phyloP scores from a whole-genome alignment of 2,329 filamentous ascomycete species.

The Nemania sp. region DNA sequence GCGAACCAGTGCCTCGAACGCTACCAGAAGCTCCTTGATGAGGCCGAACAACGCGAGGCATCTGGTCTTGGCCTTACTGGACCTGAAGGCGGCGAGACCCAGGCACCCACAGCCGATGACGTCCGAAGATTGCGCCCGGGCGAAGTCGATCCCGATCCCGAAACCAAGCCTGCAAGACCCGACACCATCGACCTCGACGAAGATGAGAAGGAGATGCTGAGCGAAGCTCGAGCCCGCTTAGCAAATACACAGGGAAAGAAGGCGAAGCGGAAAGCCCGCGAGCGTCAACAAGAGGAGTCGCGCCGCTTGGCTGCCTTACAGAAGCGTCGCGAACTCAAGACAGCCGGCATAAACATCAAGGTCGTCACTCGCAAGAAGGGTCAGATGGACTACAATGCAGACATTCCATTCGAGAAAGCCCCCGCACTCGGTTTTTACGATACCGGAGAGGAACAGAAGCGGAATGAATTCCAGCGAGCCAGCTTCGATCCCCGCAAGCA shows the following conservation, averaged over 20 bases:
- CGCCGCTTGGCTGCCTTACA: constrained; percentile 89
- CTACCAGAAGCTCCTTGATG: constrained; percentile 95
- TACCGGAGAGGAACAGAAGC: constrained; percentile 81
- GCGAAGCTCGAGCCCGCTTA: constrained; percentile 93
- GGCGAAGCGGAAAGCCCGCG: constrained; percentile 95
- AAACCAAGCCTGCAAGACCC: constrained; percentile 93
- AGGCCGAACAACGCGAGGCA: constrained; percentile 89
- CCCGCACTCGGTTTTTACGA: constrained; percentile 92
- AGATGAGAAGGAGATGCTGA: constrained; percentile 99
- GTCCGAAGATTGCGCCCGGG: constrained; percentile 89
- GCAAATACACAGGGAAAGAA: constrained; percentile 99
- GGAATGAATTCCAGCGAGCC: constrained; percentile 86
- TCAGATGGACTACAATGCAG: constrained; percentile 99
- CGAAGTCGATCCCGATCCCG: constrained; percentile 96
- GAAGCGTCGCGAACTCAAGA: constrained; percentile 96
- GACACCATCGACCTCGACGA: constrained; percentile 99
- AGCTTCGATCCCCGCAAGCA: constrained; percentile 94
- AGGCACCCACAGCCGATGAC: constrained; percentile 91
- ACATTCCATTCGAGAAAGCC: constrained; percentile 97
- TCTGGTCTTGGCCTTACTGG: constrained; percentile 85
- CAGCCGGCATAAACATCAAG: constrained; percentile 98
- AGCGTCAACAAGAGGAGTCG: constrained; percentile 95
- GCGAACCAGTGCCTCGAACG: constrained; percentile 97
- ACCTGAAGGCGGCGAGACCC: constrained; percentile 85
- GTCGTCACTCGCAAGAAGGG: constrained; percentile 90